Evolutionary conservation across 1,139 yeast species (phyloP), one percentile per base, ranked within the genome.

Genomic region (Lizanozyma gosingica): DNA sequence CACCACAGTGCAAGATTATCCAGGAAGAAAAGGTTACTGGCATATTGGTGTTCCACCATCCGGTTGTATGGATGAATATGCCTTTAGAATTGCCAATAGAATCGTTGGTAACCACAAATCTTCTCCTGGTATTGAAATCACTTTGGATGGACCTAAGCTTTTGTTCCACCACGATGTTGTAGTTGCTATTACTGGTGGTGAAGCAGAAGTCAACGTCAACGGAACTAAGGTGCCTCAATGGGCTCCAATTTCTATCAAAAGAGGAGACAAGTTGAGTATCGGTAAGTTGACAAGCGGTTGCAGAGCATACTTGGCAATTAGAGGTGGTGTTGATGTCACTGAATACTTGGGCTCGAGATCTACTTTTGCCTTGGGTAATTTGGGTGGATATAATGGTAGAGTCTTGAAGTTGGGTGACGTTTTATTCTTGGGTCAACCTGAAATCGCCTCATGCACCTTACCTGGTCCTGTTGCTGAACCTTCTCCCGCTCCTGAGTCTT

Each of bases 261-360:
- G 82, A 46, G 97, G 96, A 45, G 92, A 84, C 57, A 80, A 70
- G 49, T 69, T 92, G 42, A 67, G 73, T n/a, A 69, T 92, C 50
- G 97, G 97, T 34, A 87, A 87, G 60, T 66, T 92, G 43, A 59
- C 73, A 34, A 59, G 75, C 40, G 98, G 97, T 36, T 87, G 97
- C 66, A 77, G 97, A 57, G 80, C 94, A 3, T 92, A 92, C 59
- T 64, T 92, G 59, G 87, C 96, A 2, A 77, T 92, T 41, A 77
- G 95, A 59, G 95, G 95, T 42, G 97, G 97, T 52, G 74, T 92
- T 50, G 97, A 90, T 57, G 95, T 90, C 35, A 86, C 94, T 33
- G 94, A 86, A 62, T 92, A 90, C 59, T 73, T 92, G 50, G 97
- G 97, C 2, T 85, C 96, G n/a, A 78, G 96, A 59, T 86, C 97